Conservation (phyloP, 768 basidiomycete genomes). For the Tylopilus balloui region DNA sequence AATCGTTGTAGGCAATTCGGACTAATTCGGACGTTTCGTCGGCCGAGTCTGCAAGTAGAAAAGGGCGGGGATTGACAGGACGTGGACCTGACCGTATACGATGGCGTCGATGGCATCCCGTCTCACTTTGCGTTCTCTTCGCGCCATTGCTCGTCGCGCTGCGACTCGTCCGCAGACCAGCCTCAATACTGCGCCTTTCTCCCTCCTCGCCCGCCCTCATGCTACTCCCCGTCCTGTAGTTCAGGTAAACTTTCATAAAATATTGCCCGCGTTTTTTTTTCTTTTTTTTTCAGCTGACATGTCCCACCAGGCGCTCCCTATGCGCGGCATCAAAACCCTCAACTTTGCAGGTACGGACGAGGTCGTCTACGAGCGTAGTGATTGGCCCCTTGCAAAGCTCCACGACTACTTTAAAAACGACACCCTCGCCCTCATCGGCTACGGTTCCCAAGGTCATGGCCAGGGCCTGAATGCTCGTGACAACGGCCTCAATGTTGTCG, state of each 20-base stretch:
- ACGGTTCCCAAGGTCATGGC: slow-evolving; percentile 98
- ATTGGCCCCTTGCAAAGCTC: slow-evolving; percentile 97
- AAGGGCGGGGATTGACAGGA: slow-evolving; percentile 1
- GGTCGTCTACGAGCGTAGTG: slow-evolving; percentile 89
- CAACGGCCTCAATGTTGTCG: slow-evolving; percentile 96
- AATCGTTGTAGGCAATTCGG: slow-evolving; percentile 8
- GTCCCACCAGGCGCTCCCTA: slow-evolving; percentile 36
- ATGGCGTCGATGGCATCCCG: slow-evolving; percentile 56
- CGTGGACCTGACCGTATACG: slow-evolving; percentile 19
- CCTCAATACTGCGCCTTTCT: slow-evolving; percentile 55
- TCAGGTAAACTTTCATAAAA: slow-evolving; percentile 33
- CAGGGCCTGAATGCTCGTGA: slow-evolving; percentile 99
- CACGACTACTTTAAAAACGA: slow-evolving; percentile 99
- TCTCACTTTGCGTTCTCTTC: slow-evolving; percentile 63
- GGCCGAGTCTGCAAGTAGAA: slow-evolving; percentile 15
- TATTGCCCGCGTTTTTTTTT: too few species aligned
- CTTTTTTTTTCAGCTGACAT: slow-evolving; percentile 6
- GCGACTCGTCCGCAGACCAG: slow-evolving; percentile 43
- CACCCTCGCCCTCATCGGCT: slow-evolving; percentile 97
- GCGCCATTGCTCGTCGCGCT: slow-evolving; percentile 62
- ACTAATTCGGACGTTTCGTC: slow-evolving; percentile 8
- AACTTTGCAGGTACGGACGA: slow-evolving; percentile 95
- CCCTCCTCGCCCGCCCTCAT: slow-evolving; percentile 53
- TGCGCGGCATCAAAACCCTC: slow-evolving; percentile 89
- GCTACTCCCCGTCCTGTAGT: slow-evolving; percentile 20